A percentile compares a stretch with the other conserved stretches of the same genome.
These are phyloP conservation scores for Tephrocybe sp. DNA, from an alignment of 768 basidiomycete species.

Conservation along the genomic window DNA sequence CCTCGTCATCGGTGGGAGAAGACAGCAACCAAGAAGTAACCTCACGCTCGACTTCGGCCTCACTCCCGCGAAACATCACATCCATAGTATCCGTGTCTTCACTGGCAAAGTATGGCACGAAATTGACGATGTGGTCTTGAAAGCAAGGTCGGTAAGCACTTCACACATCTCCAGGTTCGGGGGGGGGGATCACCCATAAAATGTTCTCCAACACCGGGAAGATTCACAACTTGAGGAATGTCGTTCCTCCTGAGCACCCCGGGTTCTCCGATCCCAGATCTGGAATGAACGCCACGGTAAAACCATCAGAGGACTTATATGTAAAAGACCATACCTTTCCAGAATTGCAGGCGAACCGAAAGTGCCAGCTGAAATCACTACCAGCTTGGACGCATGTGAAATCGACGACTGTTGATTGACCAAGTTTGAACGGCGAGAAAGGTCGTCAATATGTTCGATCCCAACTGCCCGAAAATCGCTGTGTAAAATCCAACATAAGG, in stretches of 20 bases:
- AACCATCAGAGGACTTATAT: too few relatives aligned
- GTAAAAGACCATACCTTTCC: constrained; percentile 45
- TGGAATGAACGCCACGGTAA: constrained; percentile 3
- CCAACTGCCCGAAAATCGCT: constrained; percentile 47
- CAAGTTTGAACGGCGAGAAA: constrained; percentile 21
- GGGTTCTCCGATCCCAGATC: constrained; percentile 66
- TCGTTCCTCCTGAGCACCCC: constrained; percentile 45
- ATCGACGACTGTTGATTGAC: constrained; percentile 18
- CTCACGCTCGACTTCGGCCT: constrained; percentile 41
- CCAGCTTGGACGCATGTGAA: constrained; percentile 41
- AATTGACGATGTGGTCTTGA: constrained; percentile 43
- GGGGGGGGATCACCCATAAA: constrained; percentile 41
- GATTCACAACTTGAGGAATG: constrained; percentile 53
- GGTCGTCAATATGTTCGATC: constrained; percentile 49
- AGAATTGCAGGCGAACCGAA: constrained; percentile 59
- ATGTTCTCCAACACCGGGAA: constrained; percentile 79
- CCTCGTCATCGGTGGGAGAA: background rate
- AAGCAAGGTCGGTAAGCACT: background rate
- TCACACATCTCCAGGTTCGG: background rate
- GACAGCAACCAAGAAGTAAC: background rate
- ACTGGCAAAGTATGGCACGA: constrained; percentile 40
- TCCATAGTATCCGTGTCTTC: constrained; percentile 52
- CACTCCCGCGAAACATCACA: constrained; percentile 38
- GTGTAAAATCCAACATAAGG: too few relatives aligned
- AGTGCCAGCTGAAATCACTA: constrained; percentile 52